Percentiles rank a stretch among this genome's conserved stretches.
Evolutionary conservation across 352 stramenopile species (phyloP).

Genomic region (Phytophthora syringae): DNA sequence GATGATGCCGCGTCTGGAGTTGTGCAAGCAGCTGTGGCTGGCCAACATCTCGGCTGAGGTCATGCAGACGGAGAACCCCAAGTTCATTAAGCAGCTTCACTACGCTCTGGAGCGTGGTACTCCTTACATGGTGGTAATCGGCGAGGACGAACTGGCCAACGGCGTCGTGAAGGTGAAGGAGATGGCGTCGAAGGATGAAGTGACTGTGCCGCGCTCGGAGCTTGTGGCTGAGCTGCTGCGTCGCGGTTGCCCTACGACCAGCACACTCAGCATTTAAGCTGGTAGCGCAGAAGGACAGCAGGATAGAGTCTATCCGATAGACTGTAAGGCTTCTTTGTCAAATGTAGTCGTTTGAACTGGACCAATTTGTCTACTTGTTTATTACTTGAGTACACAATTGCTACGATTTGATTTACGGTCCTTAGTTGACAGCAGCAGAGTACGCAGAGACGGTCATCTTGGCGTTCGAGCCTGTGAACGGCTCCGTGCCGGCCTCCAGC

Average conservation of each 20-base stretch:
- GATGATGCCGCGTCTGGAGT: slow-evolving; percentile 65
- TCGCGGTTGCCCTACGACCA: slow-evolving; percentile 72
- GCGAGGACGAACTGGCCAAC: slow-evolving; percentile 95
- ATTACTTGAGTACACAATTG: too few relatives aligned
- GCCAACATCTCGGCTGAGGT: slow-evolving; percentile 97
- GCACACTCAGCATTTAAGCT: slow-evolving; percentile 69
- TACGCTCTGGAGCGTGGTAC: slow-evolving; percentile 95
- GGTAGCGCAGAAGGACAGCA: not conserved
- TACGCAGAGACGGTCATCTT: slow-evolving; percentile 35
- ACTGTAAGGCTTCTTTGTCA: slow-evolving; percentile 8
- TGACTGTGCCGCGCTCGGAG: slow-evolving; percentile 75
- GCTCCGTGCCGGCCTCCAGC: slow-evolving; percentile 38
- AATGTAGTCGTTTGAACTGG: slow-evolving; percentile 24
- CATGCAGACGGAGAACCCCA: slow-evolving; percentile 95
- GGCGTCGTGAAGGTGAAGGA: slow-evolving; percentile 97
- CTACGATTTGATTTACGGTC: not conserved
- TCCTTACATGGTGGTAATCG: slow-evolving; percentile 97
- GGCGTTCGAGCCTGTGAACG: slow-evolving; percentile 35
- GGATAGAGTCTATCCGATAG: too few relatives aligned
- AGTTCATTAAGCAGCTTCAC: slow-evolving; percentile 97
- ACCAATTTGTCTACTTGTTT: slow-evolving; percentile 5
- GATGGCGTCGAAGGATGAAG: slow-evolving; percentile 93
- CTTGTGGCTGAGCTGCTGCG: slow-evolving; percentile 76
- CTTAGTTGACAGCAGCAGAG: slow-evolving; percentile 34
- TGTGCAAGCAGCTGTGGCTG: slow-evolving; percentile 88